Evolutionary conservation across 495 filamentous ascomycete species (phyloP).

Genomic region (Daldinia vernicosa): DNA sequence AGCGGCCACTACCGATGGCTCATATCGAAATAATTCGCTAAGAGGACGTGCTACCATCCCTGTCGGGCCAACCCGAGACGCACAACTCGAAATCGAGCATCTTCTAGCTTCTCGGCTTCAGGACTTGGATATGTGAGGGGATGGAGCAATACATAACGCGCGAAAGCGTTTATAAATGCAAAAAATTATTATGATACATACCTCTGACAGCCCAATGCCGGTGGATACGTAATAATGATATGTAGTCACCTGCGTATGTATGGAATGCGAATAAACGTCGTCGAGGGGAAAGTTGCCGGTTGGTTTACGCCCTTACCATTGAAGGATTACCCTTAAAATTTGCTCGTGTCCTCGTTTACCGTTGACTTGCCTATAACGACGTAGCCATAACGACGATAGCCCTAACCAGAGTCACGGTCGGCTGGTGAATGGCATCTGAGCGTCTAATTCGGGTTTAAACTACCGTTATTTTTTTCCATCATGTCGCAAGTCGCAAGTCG

Average conservation of each 20-base stretch:
- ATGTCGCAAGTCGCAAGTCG: constrained; percentile 1
- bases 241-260: neutral
- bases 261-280: neutral
- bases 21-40: constrained; percentile 32
- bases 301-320: constrained; percentile 4
- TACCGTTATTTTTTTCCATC: constrained; percentile 22
- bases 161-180: neutral
- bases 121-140: neutral
- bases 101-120: constrained; percentile 1
- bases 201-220: neutral
- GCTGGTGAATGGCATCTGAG: neutral
- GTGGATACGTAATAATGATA: neutral
- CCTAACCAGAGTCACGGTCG: constrained; percentile 12
- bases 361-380: constrained; percentile 15
- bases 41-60: constrained; percentile 38
- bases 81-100: constrained; percentile 14
- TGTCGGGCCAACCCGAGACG: constrained; percentile 15
- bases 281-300: neutral
- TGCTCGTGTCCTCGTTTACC: constrained; percentile 21
- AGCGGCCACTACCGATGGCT: constrained; percentile 5
- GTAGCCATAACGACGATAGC: constrained; percentile 5
- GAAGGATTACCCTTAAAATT: constrained; percentile 31
- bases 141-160: neutral
- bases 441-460: neutral
- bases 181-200: too few species aligned